Base-by-base conservation (phyloP, 768 basidiomycete genomes). In the Russula emetica region DNA sequence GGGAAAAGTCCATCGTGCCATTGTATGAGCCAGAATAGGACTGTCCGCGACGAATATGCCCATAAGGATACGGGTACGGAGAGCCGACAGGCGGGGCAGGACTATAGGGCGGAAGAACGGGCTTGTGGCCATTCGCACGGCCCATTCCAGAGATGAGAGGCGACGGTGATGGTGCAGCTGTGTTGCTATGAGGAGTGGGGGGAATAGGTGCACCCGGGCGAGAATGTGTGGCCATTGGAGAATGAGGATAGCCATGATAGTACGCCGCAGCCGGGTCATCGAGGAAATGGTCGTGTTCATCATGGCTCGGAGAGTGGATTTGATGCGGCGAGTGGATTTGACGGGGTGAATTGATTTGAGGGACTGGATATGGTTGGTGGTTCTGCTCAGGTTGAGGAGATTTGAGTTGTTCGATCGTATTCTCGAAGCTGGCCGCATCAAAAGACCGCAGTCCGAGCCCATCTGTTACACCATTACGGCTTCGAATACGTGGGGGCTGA, bases 141-240 rank as follows among this genome's bases (percentile, higher is more conserved):
- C 81, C 81, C 61, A 77, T 78, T 47, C 78, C 79, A 1, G 84
- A 82, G 24, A 86, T 71, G 28, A 85, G 75, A 0, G 89, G 88
- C 1, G 85, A 87, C 0, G 87, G 90, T 0, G 88, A 86, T 0
- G 87, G 86, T 1, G 87, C 86, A 9, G 86, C 82, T 0, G 87
- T 88, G 62, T 88, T 85, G 55, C 82, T 86, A 60, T 88, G 87
- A 3, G 88, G 90, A 0, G 90, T 92, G 0, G 90, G 89, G 0
- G 90, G 90, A 45, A 91, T 80, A 20, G 90, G 90, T 0, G 88
- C 90, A 62, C 85, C 83, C 0, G 88, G 89, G 0, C 90, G 84
- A 3, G 66, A 54, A 51, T 69, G 66, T 24, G 61, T 60, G 10
- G 58, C 45, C 58, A 60, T 57, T 6, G 82, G 77, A 1, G 84